Percentiles rank a stretch among this genome's conserved stretches.
These are phyloP conservation scores for Starmerella scarabaei DNA, from an alignment of 805 yeast species.

Conservation along the genomic window DNA sequence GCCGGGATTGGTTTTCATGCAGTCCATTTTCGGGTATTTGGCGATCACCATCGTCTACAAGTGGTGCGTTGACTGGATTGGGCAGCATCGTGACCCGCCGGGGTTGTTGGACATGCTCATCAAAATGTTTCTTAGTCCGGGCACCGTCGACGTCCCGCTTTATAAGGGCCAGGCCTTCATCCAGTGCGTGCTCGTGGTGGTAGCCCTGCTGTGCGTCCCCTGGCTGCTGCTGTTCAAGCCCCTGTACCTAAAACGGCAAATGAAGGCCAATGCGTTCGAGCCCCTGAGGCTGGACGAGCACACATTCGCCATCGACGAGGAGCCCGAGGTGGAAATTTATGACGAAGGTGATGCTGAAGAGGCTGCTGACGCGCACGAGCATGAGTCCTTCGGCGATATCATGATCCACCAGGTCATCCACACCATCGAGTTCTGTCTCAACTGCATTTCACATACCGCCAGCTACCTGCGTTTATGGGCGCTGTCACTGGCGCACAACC, in stretches of 20 bases:
- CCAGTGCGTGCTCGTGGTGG: constrained; percentile 55
- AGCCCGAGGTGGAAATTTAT: constrained; percentile 23
- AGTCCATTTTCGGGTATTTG: constrained; percentile 87
- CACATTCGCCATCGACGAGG: constrained; percentile 25
- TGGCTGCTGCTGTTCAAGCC: constrained; percentile 85
- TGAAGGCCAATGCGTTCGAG: constrained; percentile 38
- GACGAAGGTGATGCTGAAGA: constrained; percentile 24
- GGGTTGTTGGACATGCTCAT: constrained; percentile 89
- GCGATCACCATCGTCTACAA: constrained; percentile 77
- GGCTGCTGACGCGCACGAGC: constrained; percentile 29
- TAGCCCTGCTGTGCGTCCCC: constrained; percentile 84
- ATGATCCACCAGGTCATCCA: constrained; percentile 96
- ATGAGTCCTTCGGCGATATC: constrained; percentile 74
- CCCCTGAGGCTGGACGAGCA: constrained; percentile 26
- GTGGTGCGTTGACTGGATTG: constrained; percentile 90
- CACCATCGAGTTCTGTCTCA: constrained; percentile 92
- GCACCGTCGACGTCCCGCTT: constrained; percentile 63
- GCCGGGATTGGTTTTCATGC: constrained; percentile 91
- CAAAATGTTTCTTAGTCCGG: constrained; percentile 91
- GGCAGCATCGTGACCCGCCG: constrained; percentile 68
- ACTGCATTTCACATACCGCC: constrained; percentile 97
- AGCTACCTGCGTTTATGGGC: constrained; percentile 97
- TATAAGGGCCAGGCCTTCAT: constrained; percentile 68
- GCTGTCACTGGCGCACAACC: constrained; percentile 90
- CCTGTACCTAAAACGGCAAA: constrained; percentile 46